A percentile compares a stretch with the other conserved stretches of the same genome.
phyloP scores from a whole-genome alignment of 169 alveolate species.

The Besnoitia besnoiti region DNA sequence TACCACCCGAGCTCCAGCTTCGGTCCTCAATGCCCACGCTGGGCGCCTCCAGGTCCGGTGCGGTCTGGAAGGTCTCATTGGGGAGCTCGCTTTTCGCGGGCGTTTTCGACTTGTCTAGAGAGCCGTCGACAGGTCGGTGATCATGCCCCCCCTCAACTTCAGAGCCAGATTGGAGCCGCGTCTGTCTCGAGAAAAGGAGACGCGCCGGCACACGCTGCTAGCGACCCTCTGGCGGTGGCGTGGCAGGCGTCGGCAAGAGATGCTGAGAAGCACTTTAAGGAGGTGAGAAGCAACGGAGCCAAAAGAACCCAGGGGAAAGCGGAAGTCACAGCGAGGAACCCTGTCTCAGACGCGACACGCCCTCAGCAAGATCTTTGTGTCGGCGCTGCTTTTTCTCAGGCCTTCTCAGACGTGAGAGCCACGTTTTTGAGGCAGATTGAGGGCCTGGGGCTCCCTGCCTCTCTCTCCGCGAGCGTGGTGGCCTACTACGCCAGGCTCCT shows the following conservation, averaged over 20 bases:
- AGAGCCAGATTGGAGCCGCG: neutral
- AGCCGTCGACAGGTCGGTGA: neutral
- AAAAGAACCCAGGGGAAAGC: neutral
- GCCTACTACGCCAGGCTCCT: slow-evolving; percentile 45
- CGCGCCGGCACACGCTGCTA: neutral
- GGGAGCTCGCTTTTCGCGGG: no score
- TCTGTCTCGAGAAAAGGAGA: neutral
- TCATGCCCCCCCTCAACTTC: neutral
- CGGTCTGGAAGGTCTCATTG: no score
- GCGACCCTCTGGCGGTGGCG: neutral
- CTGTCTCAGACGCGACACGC: neutral
- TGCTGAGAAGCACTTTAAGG: neutral
- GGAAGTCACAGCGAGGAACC: neutral
- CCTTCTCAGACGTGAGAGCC: neutral
- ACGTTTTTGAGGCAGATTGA: neutral
- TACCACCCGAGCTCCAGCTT: neutral
- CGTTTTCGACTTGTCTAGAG: no score
- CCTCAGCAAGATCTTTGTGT: neutral
- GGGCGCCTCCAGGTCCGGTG: no score
- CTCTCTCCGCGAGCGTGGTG: neutral
- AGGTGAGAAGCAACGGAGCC: neutral
- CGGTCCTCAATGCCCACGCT: neutral
- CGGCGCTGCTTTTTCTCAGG: neutral
- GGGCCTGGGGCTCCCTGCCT: neutral
- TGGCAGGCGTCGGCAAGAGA: neutral